Evolutionary conservation across 306 rosid genomes (phyloP).

Genomic region (Vigna trinervia): DNA sequence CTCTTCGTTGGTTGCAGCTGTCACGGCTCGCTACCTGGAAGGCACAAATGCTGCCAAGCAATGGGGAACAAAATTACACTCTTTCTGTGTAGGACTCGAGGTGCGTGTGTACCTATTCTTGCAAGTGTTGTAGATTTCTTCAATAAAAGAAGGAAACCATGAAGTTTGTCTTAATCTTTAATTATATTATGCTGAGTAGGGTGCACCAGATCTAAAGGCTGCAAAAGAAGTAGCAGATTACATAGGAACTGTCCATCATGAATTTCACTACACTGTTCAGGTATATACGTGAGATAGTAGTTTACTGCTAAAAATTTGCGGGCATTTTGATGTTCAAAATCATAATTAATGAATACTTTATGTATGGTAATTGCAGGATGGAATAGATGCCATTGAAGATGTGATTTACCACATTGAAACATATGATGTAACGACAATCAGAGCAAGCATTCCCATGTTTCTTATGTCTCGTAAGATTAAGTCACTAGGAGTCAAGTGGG

Average conservation of each 20-base stretch:
- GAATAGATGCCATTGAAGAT: slow-evolving; percentile 88
- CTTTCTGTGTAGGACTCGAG: slow-evolving; percentile 88
- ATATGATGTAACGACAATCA: slow-evolving; percentile 82
- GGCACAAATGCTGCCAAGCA: slow-evolving; percentile 79
- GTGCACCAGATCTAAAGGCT: slow-evolving; percentile 88
- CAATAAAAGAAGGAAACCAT: background rate
- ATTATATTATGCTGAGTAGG: slow-evolving; percentile 52
- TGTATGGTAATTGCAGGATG: slow-evolving; percentile 59
- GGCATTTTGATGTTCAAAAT: background rate
- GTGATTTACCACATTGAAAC: slow-evolving; percentile 85
- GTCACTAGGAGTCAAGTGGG: slow-evolving; percentile 85
- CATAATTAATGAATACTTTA: slow-evolving; percentile 21
- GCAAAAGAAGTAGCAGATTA: slow-evolving; percentile 87
- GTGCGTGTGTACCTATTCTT: slow-evolving; percentile 44
- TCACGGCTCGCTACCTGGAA: slow-evolving; percentile 77
- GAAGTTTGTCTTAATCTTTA: background rate
- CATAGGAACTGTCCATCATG: slow-evolving; percentile 86
- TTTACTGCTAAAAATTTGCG: background rate
- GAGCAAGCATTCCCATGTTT: slow-evolving; percentile 93
- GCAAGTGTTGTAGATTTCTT: background rate
- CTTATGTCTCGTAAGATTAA: slow-evolving; percentile 86
- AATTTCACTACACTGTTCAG: slow-evolving; percentile 79
- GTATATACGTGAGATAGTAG: slow-evolving; percentile 42
- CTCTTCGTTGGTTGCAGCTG: slow-evolving; percentile 83
- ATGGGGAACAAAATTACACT: slow-evolving; percentile 87